Base-by-base conservation (phyloP, 768 basidiomycete species). In the Naganishia vaughanmartiniae region DNA sequence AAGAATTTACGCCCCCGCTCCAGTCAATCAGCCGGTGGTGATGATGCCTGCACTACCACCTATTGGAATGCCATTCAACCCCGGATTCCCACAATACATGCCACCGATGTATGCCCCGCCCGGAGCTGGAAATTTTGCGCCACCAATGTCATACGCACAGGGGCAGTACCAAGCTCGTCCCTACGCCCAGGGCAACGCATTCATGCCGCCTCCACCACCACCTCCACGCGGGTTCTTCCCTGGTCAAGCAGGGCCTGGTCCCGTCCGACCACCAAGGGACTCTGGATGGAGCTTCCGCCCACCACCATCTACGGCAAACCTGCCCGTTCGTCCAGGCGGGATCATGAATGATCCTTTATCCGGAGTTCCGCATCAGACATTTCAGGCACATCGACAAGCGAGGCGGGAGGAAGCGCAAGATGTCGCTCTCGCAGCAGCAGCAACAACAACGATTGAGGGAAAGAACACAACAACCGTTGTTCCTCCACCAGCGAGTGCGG, bases 311-410 rank as follows among this genome's bases (percentile, higher is more conserved):
- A 26, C 60, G 87, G 77, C 33, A 26, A 65, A 57, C 45, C 48
- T 39, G n/a, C 65, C 69, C 14, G 21, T 31, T 21, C 65, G 46
- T 51, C 53, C 60, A 26, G 66, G 48, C 21, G 56, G 45, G 14
- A 53, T 69, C 48, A 54, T 77, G 1, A 90, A 91, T 79, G 91
- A 92, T 76, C 90, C 91, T 0, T 81, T 92, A 39, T 88, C 89
- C 1, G 85, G 85, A n/a, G 81, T 87, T 26, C 90, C 91, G 7
- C 88, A 91, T 73, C 87, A 89, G 78, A 90, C 90, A 6, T 91
- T 85, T 78, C 91, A 92, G 78, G 88, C 86, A 5, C 88, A 90
- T 75, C 86, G 85, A n/a, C 83, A 85, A 6, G 81, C 79, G 63
- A 85, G 83, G 58, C 66, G 79, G 10, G 74, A 74, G 24, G 69